These are phyloP conservation scores for Cercospora sp. DNA, from an alignment of 2,329 filamentous ascomycete species.

Conservation along the genomic window DNA sequence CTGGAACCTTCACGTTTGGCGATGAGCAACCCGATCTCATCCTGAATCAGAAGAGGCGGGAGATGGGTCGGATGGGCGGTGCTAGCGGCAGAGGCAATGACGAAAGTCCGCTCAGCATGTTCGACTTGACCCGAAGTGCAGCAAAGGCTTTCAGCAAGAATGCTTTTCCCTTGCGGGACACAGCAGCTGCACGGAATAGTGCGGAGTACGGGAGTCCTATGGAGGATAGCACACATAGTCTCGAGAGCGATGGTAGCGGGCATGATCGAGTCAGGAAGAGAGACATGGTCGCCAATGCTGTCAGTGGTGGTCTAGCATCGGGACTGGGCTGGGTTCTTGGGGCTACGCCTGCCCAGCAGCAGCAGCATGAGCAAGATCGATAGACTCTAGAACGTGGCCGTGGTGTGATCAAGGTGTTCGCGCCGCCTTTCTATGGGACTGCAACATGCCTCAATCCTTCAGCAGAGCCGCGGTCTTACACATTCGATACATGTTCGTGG, in stretches of 20 bases:
- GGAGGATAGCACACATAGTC: conserved; percentile 30
- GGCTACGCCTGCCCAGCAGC: conserved; percentile 36
- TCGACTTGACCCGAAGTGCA: conserved; percentile 53
- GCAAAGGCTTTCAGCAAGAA: conserved; percentile 48
- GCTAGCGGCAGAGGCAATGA: conserved; percentile 39
- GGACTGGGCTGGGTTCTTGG: conserved; percentile 67
- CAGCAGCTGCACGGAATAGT: conserved; percentile 15
- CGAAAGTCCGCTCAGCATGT: conserved; percentile 55
- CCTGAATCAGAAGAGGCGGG: conserved; percentile 44
- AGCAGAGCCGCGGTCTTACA: not conserved
- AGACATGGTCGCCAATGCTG: conserved; percentile 68
- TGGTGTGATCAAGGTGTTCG: not conserved
- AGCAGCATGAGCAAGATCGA: conserved; percentile 12
- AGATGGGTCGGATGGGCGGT: conserved; percentile 38
- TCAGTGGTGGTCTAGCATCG: conserved; percentile 61
- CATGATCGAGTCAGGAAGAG: conserved; percentile 62
- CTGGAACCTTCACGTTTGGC: conserved; percentile 48
- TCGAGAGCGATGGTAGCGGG: conserved; percentile 30
- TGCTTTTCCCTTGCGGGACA: conserved; percentile 47
- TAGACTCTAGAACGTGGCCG: not conserved
- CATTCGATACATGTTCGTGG: not conserved
- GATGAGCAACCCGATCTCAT: conserved; percentile 38
- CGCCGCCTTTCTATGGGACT: not conserved
- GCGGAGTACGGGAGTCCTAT: conserved; percentile 21
- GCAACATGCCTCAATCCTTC: not conserved